Percentiles rank a stretch among this genome's conserved stretches.
Conservation (phyloP, 192 early-diverging fungal species). For the Entomortierella chlamydospora region DNA sequence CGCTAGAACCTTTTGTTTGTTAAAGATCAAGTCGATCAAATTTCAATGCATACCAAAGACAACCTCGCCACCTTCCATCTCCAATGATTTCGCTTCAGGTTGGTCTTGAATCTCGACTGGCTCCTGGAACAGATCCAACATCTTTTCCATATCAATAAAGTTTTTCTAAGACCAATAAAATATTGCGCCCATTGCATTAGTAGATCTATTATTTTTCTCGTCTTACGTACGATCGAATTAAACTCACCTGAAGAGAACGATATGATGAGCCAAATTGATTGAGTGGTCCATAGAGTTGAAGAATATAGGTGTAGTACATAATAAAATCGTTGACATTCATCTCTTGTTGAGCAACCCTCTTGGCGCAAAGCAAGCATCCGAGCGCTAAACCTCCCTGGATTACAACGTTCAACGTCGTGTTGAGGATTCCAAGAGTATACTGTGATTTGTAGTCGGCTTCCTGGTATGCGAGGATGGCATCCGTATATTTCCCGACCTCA, state of each 20-base stretch:
- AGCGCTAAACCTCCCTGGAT: slow-evolving; percentile 82
- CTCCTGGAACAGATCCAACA: slow-evolving; percentile 62
- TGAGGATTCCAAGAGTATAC: slow-evolving; percentile 80
- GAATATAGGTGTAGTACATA: slow-evolving; percentile 94
- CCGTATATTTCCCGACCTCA: slow-evolving; percentile 70
- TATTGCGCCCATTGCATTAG: too few species aligned
- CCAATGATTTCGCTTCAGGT: slow-evolving; percentile 55
- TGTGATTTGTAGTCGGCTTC: slow-evolving; percentile 80
- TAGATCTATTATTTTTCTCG: slow-evolving; percentile 11
- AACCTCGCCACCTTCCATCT: slow-evolving; percentile 78
- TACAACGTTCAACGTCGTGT: slow-evolving; percentile 83
- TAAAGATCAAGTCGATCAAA: neutral
- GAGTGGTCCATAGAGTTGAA: slow-evolving; percentile 95
- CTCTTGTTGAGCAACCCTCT: slow-evolving; percentile 76
- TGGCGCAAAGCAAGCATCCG: slow-evolving; percentile 82
- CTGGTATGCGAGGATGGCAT: slow-evolving; percentile 81
- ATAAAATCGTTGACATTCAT: slow-evolving; percentile 96
- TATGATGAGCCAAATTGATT: slow-evolving; percentile 98
- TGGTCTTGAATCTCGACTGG: slow-evolving; percentile 71
- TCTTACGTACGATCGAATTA: neutral
- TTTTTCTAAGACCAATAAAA: slow-evolving; percentile 83
- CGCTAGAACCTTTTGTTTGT: neutral
- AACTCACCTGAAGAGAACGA: slow-evolving; percentile 85
- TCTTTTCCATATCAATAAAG: slow-evolving; percentile 70
- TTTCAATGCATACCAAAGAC: slow-evolving; percentile 61